Evolutionary conservation across 140 eudicot species (phyloP), one percentile per base, ranked within the genome.

Genomic region (Flaveria floridana): DNA sequence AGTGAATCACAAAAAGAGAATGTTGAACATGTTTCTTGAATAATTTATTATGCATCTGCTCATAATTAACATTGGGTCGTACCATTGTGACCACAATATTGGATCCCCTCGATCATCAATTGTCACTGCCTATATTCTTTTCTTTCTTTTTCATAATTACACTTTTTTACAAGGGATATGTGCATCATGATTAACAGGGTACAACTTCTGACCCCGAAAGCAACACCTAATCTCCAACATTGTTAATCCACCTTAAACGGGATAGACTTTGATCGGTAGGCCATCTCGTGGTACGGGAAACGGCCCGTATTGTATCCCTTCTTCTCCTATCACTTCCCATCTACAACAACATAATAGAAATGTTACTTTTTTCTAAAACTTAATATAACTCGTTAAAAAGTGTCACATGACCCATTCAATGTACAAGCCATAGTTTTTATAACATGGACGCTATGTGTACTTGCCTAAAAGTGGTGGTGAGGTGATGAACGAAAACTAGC

Each of bases 251-350:
- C 15, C 19, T 78, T 46, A 50, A 80, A 80, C 9, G 2, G 69
- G 77, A 61, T 52, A 48, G 46, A 80, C 73, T 61, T 61, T 80
- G 52, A 90, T 81, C 0, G 95, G 95, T 50, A 88, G 78, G 14
- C 97, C 97, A 23, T 76, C 81, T 74, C 65, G 86, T 7, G 95
- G 97, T 21, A 90, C 87, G 0, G 95, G 97, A 65, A 90, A 90
- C 3, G 97, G 97, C 37, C 83, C 95, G 39, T 90, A 88, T 67
- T 90, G 90, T 68, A 90, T 81, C 21, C 88, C 97, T 0, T 88
- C 86, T 44, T 82, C 89, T 44, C 97, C 95, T 0, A 79, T 84
- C 42, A 81, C 88, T 78, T 84, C 81, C 97, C 97, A 90, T 81
- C 95, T 88, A 61, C 78, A 68, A 61, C 78, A 68, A 48, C 67